Evolutionary conservation across 1,284 basidiomycete species (phyloP).

Genomic region (Ustilago esculenta): DNA sequence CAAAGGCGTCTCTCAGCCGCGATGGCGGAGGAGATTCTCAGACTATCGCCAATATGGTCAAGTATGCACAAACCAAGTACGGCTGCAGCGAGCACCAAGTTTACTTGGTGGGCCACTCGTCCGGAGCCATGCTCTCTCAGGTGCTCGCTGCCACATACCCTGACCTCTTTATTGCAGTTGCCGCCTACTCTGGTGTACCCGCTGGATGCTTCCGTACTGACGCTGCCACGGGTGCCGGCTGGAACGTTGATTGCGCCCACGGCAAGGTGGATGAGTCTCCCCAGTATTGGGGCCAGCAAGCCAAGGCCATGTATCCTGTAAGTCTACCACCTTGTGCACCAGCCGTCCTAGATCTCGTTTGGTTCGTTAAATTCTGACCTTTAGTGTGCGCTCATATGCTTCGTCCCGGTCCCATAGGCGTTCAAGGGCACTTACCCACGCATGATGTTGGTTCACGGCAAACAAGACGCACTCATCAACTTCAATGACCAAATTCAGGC

Average conservation of each 20-base stretch:
- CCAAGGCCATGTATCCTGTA: constrained; percentile 16
- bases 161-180: constrained; percentile 8
- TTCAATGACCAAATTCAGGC: constrained; percentile 23
- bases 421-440: constrained; percentile 8
- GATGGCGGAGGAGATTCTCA: constrained; percentile 19
- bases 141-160: constrained; percentile 10
- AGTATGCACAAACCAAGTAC: constrained; percentile 20
- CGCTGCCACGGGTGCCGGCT: neutral
- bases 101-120: constrained; percentile 11
- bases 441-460: constrained; percentile 35
- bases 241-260: constrained; percentile 20
- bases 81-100: constrained; percentile 7
- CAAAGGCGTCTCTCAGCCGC: constrained; percentile 14
- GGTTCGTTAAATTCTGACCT: too few relatives aligned
- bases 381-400: too few relatives aligned
- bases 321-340: neutral
- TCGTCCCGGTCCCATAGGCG: neutral
- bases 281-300: constrained; percentile 19
- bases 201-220: constrained; percentile 17
- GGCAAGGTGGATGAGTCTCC: constrained; percentile 3
- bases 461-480: constrained; percentile 8
- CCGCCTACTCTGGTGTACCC: constrained; percentile 25
- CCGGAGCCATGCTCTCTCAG: constrained; percentile 24
- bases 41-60: constrained; percentile 25
- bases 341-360: too few relatives aligned